phyloP scores from a whole-genome alignment of 148 eudicot genomes.

The Diospyros kaki region DNA sequence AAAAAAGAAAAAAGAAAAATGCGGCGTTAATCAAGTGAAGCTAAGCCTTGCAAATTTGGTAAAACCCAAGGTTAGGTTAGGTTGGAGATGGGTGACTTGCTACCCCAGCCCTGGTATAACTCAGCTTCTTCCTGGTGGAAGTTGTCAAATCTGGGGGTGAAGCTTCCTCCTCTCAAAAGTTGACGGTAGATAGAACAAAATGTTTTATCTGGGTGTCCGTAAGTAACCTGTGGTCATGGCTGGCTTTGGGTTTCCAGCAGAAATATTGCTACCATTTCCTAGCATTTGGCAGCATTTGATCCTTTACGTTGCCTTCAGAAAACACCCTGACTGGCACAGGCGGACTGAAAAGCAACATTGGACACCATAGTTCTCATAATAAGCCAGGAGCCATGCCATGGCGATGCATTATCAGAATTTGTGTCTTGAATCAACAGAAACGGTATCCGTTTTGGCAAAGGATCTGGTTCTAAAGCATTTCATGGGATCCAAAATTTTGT shows the following conservation, averaged over 20 bases:
- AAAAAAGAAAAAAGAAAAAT: neutral
- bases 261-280: neutral
- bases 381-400: too few species aligned
- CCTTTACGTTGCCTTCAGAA: neutral
- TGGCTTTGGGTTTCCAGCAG: neutral
- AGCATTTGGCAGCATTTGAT: conserved; percentile 11
- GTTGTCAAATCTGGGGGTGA: conserved; percentile 1
- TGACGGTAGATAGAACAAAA: neutral
- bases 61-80: too few species aligned
- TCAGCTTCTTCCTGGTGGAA: conserved; percentile 14
- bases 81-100: neutral
- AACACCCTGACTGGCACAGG: neutral
- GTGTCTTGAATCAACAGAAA: too few species aligned
- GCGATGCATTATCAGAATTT: too few species aligned
- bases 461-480: too few species aligned
- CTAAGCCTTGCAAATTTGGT: too few species aligned
- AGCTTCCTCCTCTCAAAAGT: conserved; percentile 1
- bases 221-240: neutral
- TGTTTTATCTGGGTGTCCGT: neutral
- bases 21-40: too few species aligned
- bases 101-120: neutral
- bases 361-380: too few species aligned
- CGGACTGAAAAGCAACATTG: too few species aligned
- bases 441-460: too few species aligned
- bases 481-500: neutral